A percentile compares a stretch with the other conserved stretches of the same genome.
phyloP scores from a whole-genome alignment of 257 asterid species.

The Plectranthus barbatus region DNA sequence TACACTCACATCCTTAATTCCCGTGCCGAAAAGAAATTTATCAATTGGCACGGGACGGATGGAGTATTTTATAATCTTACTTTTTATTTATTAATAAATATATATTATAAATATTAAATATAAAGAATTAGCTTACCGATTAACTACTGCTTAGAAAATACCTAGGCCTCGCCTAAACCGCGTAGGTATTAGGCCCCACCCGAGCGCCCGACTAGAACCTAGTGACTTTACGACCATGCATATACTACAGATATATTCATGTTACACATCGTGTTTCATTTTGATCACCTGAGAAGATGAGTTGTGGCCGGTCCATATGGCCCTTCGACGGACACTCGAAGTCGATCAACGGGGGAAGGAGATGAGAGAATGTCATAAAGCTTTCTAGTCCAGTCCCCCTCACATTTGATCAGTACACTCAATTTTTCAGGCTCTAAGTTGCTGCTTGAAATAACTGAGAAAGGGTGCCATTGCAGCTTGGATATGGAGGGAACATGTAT shows the following conservation, averaged over 20 bases:
- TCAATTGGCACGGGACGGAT: too few relatives aligned
- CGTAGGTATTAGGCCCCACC: too few relatives aligned
- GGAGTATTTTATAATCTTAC: too few relatives aligned
- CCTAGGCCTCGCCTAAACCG: too few relatives aligned
- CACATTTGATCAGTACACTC: conserved; percentile 75
- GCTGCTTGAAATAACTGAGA: conserved; percentile 66
- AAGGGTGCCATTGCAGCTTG: conserved; percentile 97
- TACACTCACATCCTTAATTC: too few relatives aligned
- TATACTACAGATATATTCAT: not conserved
- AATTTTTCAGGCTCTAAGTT: conserved; percentile 59
- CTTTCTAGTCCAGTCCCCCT: conserved; percentile 78
- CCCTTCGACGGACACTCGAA: conserved; percentile 77
- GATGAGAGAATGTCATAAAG: conserved; percentile 53
- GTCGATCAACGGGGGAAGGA: conserved; percentile 40
- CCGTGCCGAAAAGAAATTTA: too few relatives aligned
- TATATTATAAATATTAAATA: too few relatives aligned
- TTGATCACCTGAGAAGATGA: conserved; percentile 45
- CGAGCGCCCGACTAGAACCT: too few relatives aligned
- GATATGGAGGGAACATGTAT: conserved; percentile 68
- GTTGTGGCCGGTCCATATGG: conserved; percentile 93
- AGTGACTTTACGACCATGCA: too few relatives aligned
- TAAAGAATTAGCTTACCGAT: too few relatives aligned
- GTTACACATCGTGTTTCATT: not conserved
- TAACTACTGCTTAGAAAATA: too few relatives aligned
- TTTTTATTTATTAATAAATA: too few relatives aligned